These are phyloP conservation scores for Microbotryum saponariae DNA, from an alignment of 1,284 basidiomycete species.

Conservation along the genomic window DNA sequence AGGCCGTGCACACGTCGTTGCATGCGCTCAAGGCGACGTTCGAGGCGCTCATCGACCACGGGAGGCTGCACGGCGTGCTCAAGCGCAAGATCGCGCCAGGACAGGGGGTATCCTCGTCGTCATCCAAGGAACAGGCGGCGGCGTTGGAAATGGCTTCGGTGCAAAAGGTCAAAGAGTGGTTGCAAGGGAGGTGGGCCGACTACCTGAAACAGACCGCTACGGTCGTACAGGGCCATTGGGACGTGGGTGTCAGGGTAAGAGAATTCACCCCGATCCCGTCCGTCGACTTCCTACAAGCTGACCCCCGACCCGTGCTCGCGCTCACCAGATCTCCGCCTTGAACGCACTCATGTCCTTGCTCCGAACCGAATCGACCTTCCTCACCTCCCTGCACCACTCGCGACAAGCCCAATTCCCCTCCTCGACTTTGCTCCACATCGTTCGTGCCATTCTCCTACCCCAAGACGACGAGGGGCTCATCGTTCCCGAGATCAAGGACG, in stretches of 20 bases:
- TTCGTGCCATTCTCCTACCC: conserved; percentile 51
- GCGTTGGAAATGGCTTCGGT: conserved; percentile 17
- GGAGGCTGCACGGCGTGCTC: conserved; percentile 49
- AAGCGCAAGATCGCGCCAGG: conserved; percentile 24
- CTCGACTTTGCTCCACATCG: conserved; percentile 59
- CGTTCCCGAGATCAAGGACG: conserved; percentile 52
- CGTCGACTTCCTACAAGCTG: neutral
- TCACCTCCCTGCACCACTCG: conserved; percentile 30
- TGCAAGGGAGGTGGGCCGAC: conserved; percentile 30
- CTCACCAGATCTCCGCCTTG: conserved; percentile 28
- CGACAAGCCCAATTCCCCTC: conserved; percentile 54
- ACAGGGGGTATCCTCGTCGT: conserved; percentile 3
- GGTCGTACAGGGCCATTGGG: conserved; percentile 25
- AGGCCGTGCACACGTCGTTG: conserved; percentile 61
- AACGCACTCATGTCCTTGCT: conserved; percentile 34
- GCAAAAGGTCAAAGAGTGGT: conserved; percentile 34
- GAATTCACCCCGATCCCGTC: neutral
- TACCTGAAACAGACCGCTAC: conserved; percentile 28
- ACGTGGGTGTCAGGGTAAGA: conserved; percentile 28
- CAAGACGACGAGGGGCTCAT: conserved; percentile 37
- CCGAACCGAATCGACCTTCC: conserved; percentile 31
- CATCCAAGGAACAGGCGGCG: conserved; percentile 9
- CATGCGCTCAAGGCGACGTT: conserved; percentile 78
- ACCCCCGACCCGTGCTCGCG: neutral
- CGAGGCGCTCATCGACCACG: conserved; percentile 55